These are phyloP conservation scores for Grifola frondosa DNA, from an alignment of 1,284 basidiomycete genomes.

Conservation along the genomic window DNA sequence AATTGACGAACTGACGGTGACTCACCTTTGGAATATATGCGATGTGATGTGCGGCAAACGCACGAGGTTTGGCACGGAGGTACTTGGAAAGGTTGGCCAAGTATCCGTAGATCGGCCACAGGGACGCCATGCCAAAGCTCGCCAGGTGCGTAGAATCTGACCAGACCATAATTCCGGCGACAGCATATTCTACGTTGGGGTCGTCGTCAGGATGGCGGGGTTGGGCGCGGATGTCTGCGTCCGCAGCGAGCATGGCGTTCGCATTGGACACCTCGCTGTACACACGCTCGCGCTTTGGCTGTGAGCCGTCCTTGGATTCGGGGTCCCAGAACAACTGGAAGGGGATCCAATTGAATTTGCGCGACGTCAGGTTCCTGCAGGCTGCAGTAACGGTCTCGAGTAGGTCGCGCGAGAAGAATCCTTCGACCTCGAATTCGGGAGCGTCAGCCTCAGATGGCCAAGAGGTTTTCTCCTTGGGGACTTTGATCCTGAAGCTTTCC, in stretches of 20 bases:
- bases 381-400: constrained; percentile 6
- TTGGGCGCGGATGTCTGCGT: constrained; percentile 6
- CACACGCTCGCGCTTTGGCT: constrained; percentile 6
- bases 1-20: neutral
- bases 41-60: constrained; percentile 20
- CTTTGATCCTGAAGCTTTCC: constrained; percentile 15
- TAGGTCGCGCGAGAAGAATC: constrained; percentile 18
- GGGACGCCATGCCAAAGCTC: constrained; percentile 15
- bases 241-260: constrained; percentile 13
- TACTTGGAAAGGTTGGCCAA: constrained; percentile 26
- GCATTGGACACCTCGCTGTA: constrained; percentile 16
- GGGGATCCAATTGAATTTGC: constrained; percentile 1
- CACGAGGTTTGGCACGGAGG: constrained; percentile 16
- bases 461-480: constrained; percentile 17
- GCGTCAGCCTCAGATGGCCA: constrained; percentile 21
- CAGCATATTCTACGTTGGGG: constrained; percentile 9
- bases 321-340: constrained; percentile 1
- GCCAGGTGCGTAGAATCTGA: constrained; percentile 21
- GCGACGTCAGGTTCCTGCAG: constrained; percentile 1
- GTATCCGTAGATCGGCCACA: constrained; percentile 7
- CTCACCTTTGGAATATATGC: constrained; percentile 33
- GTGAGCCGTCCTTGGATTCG: neutral
- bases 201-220: constrained; percentile 6
- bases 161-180: constrained; percentile 17
- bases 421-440: constrained; percentile 24